These are phyloP conservation scores for Monosporascus sp. DNA, from an alignment of 2,329 filamentous ascomycete genomes.

Conservation along the genomic window DNA sequence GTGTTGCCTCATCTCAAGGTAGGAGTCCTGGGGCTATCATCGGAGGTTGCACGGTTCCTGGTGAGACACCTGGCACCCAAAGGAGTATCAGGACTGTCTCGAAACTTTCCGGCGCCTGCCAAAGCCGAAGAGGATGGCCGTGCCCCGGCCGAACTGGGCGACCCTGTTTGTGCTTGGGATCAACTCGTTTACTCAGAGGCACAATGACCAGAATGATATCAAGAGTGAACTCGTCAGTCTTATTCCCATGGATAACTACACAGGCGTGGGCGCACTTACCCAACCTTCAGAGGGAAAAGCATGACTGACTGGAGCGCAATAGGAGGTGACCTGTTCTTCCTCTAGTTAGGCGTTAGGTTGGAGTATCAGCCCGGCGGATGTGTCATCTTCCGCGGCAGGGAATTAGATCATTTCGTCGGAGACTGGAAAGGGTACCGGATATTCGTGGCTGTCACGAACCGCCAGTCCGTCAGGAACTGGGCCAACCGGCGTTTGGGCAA, in stretches of 20 bases:
- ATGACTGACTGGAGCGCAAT: neutral
- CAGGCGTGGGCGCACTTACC: neutral
- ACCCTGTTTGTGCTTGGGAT: constrained; percentile 3
- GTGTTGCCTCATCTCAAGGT: neutral
- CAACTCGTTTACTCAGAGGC: constrained; percentile 1
- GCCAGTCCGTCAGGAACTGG: constrained; percentile 4
- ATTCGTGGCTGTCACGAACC: constrained; percentile 3
- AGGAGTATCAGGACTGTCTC: neutral
- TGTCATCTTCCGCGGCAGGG: constrained; percentile 4
- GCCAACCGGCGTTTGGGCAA: neutral
- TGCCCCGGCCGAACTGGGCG: neutral
- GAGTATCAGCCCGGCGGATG: constrained; percentile 2
- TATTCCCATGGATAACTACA: constrained; percentile 2
- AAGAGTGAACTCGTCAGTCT: constrained; percentile 3
- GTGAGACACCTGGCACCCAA: neutral
- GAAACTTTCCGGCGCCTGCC: neutral
- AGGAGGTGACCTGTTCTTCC: constrained; percentile 4
- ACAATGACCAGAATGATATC: constrained; percentile 1
- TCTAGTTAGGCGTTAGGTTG: constrained; percentile 1
- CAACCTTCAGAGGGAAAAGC: neutral
- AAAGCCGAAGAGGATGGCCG: neutral
- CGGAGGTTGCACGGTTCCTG: neutral
- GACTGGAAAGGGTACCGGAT: constrained; percentile 5
- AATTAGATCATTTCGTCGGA: constrained; percentile 3
- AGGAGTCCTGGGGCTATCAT: neutral